Percentiles rank a stretch among this genome's conserved stretches.
These are phyloP conservation scores for Eurotiales sp. DNA, from an alignment of 2,329 filamentous ascomycete species.

Conservation along the genomic window DNA sequence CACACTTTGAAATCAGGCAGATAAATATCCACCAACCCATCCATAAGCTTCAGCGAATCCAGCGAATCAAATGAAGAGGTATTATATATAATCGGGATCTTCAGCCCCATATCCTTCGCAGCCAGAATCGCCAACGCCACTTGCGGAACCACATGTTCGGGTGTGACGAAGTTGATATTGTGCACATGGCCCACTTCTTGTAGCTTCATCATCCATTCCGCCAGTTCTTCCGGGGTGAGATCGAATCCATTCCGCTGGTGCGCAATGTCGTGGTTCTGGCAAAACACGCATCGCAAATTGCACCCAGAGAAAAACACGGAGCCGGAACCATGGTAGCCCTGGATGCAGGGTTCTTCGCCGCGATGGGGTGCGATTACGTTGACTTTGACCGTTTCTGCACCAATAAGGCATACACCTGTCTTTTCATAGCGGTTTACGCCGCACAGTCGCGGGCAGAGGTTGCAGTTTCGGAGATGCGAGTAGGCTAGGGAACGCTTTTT, in stretches of 20 bases:
- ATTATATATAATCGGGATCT: slow-evolving; percentile 77
- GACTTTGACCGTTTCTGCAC: slow-evolving; percentile 68
- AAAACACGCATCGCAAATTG: slow-evolving; percentile 69
- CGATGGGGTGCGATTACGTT: slow-evolving; percentile 84
- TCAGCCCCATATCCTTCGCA: slow-evolving; percentile 65
- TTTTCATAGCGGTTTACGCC: slow-evolving; percentile 77
- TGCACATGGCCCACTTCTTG: slow-evolving; percentile 77
- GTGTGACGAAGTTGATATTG: slow-evolving; percentile 85
- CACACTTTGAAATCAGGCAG: slow-evolving; percentile 87
- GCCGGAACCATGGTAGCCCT: slow-evolving; percentile 76
- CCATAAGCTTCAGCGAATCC: slow-evolving; percentile 66
- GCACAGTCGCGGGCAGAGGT: slow-evolving; percentile 73
- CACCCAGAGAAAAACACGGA: slow-evolving; percentile 78
- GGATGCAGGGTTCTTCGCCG: slow-evolving; percentile 78
- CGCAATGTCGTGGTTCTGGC: slow-evolving; percentile 79
- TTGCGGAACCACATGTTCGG: slow-evolving; percentile 82
- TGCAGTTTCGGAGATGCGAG: slow-evolving; percentile 72
- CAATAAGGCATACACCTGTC: slow-evolving; percentile 74
- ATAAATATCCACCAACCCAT: slow-evolving; percentile 80
- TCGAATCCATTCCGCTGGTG: slow-evolving; percentile 79
- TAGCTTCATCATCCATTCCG: slow-evolving; percentile 77
- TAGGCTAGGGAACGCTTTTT: slow-evolving; percentile 72
- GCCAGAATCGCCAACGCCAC: slow-evolving; percentile 72
- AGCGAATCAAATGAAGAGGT: slow-evolving; percentile 77
- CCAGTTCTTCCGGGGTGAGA: slow-evolving; percentile 72